These are phyloP conservation scores for Verbena officinalis DNA, from an alignment of 257 asterid genomes.

Conservation along the genomic window DNA sequence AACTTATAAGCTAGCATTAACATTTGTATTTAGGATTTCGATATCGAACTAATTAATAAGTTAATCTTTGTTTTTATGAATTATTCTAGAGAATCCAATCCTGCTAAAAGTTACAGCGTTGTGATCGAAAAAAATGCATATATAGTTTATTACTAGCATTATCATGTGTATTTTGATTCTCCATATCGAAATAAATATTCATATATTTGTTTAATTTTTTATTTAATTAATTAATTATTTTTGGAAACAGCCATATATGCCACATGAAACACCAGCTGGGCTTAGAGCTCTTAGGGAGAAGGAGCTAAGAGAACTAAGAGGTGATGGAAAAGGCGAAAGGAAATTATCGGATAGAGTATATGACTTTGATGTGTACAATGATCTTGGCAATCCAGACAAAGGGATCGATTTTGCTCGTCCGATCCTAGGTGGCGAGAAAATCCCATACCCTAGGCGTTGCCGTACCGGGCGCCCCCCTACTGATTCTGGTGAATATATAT, in stretches of 20 bases:
- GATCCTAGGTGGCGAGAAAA: conserved; percentile 62
- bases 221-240: not conserved
- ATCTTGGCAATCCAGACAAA: conserved; percentile 92
- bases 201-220: not conserved
- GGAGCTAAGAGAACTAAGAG: conserved; percentile 80
- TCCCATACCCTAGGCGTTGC: conserved; percentile 90
- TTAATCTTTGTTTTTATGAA: too few relatives aligned
- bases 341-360: conserved; percentile 80
- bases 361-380: conserved; percentile 84
- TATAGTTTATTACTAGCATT: conserved; percentile 1
- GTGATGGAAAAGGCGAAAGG: conserved; percentile 79
- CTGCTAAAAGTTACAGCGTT: conserved; percentile 17
- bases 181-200: not conserved
- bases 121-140: not conserved
- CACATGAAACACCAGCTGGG: conserved; percentile 88
- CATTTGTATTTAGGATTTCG: not conserved
- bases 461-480: conserved; percentile 82
- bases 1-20: conserved; percentile 3
- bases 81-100: not conserved
- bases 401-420: conserved; percentile 89
- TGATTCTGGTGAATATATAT: conserved; percentile 67
- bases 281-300: conserved; percentile 68
- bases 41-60: not conserved
- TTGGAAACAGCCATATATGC: conserved; percentile 77
- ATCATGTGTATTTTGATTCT: not conserved